Conservation (phyloP, 1,284 basidiomycete genomes). For the Vanrija sp. region DNA sequence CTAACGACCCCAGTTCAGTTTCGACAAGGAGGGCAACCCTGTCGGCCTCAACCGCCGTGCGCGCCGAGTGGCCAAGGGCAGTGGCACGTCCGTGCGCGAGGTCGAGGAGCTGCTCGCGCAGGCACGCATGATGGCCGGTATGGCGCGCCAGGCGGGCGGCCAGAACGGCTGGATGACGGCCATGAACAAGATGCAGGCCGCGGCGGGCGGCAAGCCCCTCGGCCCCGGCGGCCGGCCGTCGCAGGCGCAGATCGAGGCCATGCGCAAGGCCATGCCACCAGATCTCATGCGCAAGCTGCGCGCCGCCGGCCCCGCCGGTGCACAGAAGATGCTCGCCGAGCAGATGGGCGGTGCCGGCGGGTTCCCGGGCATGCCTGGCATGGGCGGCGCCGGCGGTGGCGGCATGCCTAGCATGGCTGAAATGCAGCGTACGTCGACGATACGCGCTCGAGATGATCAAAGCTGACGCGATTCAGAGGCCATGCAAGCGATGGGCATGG, state of each 20-base stretch:
- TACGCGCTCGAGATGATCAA: no score
- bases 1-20: conserved; percentile 50
- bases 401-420: conserved; percentile 51
- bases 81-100: conserved; percentile 93
- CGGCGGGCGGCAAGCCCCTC: conserved; percentile 75
- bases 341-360: conserved; percentile 72
- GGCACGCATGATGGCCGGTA: conserved; percentile 94
- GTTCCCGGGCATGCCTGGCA: conserved; percentile 31
- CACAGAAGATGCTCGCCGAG: conserved; percentile 92
- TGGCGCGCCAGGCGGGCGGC: conserved; percentile 95
- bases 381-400: conserved; percentile 47
- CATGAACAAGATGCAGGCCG: conserved; percentile 85
- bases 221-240: conserved; percentile 82
- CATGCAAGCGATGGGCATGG: conserved; percentile 78
- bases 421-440: conserved; percentile 42
- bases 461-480: conserved; percentile 51
- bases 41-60: conserved; percentile 79
- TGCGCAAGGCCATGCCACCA: conserved; percentile 86
- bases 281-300: conserved; percentile 81
- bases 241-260: conserved; percentile 84
- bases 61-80: conserved; percentile 82
- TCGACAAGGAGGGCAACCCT: conserved; percentile 77
- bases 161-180: conserved; percentile 89
- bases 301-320: conserved; percentile 68
- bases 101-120: conserved; percentile 94